Percentiles rank a stretch among this genome's conserved stretches.
Conservation (phyloP, 2,329 filamentous ascomycete genomes). For the Didymosphaeria variabile region DNA sequence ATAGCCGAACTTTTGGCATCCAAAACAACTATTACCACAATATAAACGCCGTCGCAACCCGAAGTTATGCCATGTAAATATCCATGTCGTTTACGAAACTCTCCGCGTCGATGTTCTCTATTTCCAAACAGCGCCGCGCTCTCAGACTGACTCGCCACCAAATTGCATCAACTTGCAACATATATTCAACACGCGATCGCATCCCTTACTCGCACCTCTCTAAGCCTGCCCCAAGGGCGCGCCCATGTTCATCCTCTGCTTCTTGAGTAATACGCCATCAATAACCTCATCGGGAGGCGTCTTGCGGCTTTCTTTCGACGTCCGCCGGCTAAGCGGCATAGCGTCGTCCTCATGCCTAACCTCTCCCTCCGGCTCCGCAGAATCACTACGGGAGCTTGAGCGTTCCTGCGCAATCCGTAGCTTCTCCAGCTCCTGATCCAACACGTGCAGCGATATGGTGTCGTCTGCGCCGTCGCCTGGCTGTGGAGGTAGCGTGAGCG, state of each 20-base stretch:
- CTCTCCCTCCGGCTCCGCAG: constrained; percentile 16
- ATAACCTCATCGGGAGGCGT: constrained; percentile 32
- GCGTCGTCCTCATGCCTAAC: constrained; percentile 13
- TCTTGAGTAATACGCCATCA: constrained; percentile 48
- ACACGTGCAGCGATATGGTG: constrained; percentile 37
- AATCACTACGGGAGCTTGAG: constrained; percentile 27
- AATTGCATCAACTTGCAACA: no score
- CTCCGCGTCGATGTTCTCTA: background rate
- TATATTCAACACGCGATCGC: background rate
- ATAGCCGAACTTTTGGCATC: background rate
- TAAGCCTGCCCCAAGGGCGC: constrained; percentile 44
- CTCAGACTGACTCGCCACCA: no score
- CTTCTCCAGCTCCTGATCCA: constrained; percentile 39
- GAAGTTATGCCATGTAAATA: background rate
- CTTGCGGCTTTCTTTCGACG: constrained; percentile 28
- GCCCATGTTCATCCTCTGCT: constrained; percentile 46
- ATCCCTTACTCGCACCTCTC: background rate
- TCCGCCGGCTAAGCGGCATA: constrained; percentile 31
- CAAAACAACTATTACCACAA: background rate
- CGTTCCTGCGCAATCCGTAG: constrained; percentile 34
- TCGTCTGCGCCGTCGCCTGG: constrained; percentile 43
- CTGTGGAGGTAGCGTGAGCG: constrained; percentile 43
- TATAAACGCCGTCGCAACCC: no score
- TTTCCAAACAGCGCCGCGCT: background rate
- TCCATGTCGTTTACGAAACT: background rate